Percentiles rank a stretch among this genome's conserved stretches.
phyloP scores from a whole-genome alignment of 2,329 filamentous ascomycete species.

The Nothopassalora personata region DNA sequence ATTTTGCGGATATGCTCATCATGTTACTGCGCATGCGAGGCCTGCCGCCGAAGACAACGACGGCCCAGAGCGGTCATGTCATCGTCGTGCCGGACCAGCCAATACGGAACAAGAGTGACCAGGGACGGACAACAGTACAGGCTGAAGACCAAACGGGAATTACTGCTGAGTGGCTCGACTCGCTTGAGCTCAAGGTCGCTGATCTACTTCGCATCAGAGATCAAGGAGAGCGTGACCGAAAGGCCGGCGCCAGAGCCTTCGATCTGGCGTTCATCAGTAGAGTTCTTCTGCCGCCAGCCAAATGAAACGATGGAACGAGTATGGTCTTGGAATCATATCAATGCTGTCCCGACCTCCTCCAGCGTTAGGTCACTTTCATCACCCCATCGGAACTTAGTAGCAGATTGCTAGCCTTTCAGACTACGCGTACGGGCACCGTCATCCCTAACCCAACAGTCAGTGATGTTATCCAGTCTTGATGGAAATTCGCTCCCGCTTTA shows the following conservation, averaged over 20 bases:
- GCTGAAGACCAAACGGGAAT: not conserved
- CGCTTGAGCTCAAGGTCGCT: not conserved
- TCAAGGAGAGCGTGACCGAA: not conserved
- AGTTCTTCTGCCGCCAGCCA: not conserved
- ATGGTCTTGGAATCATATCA: too few relatives aligned
- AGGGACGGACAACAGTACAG: not conserved
- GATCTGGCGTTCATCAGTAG: not conserved
- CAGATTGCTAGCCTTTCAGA: too few relatives aligned
- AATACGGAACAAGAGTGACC: not conserved
- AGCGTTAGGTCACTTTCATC: too few relatives aligned
- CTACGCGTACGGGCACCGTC: too few relatives aligned
- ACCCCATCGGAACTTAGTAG: too few relatives aligned
- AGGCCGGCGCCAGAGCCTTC: not conserved
- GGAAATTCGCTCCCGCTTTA: too few relatives aligned
- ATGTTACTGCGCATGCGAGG: conserved; percentile 55
- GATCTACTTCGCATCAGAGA: not conserved
- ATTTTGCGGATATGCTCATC: conserved; percentile 53
- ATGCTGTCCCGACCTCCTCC: too few relatives aligned
- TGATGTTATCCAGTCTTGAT: too few relatives aligned
- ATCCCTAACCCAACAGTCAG: too few relatives aligned
- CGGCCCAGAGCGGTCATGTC: not conserved
- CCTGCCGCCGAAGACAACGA: conserved; percentile 38
- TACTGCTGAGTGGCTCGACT: not conserved
- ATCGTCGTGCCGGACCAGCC: not conserved
- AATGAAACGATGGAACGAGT: not conserved